Evolutionary conservation across 768 basidiomycete species (phyloP), one percentile per base, ranked within the genome.

Genomic region (Galerina sulciceps): DNA sequence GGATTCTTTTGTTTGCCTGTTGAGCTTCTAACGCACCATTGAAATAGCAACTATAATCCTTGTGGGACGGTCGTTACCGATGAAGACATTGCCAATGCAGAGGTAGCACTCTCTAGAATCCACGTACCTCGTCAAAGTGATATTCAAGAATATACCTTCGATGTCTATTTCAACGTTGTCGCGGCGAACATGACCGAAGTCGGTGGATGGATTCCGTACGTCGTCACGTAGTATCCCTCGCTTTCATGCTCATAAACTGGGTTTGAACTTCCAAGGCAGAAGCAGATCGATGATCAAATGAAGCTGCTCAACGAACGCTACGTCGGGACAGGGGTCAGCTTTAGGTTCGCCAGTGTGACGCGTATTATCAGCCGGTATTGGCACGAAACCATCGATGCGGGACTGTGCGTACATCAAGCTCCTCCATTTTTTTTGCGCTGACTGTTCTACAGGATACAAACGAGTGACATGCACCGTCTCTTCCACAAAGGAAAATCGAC

Each of bases 131-230:
- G 64, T 14, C 67, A 65, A 46, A 36, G 18, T 17, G 40, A n/a
- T 31, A n/a, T 53, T 52, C 56, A 52, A 23, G 44, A 60, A 17
- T 61, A 67, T 37, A 60, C 55, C 0, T 69, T 76, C 58, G 70
- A 75, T 48, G 69, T 77, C 23, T 66, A 73, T 53, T 74, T 70
- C 62, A 70, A 74, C 50, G 65, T 74, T 31, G 54, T 78, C 10
- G 67, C 69, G 36, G 63, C 70, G 6, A 72, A 76, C 49, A 57
- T 64, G 57, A 74, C 74, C 2, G 18, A 64, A 6, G 59, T 61
- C 3, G 77, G 78, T 41, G 80, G 80, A 11, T 73, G 73, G 69
- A 65, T 79, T 57, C 73, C 80, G 75, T 78, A 64, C 34, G 75
- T 70, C 17, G 15, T 41, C 6, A 31, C 26, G 2, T 31, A 31